These are phyloP conservation scores for Pyrenophora graminea DNA, from an alignment of 2,329 filamentous ascomycete genomes.

Conservation along the genomic window DNA sequence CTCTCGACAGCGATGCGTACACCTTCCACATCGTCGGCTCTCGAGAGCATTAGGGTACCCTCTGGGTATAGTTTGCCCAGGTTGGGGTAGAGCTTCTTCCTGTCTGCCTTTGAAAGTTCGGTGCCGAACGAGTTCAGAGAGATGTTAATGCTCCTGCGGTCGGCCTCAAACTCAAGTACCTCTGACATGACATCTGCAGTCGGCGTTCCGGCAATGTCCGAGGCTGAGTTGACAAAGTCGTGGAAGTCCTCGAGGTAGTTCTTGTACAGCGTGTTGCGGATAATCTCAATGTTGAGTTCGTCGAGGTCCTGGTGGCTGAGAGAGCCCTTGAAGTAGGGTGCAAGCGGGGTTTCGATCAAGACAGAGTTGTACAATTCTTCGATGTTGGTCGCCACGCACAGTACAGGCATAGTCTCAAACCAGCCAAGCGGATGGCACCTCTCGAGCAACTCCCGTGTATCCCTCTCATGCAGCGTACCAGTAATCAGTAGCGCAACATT, in stretches of 20 bases:
- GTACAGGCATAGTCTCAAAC: conserved; percentile 98
- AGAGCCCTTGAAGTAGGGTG: conserved; percentile 96
- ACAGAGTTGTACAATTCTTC: conserved; percentile 99
- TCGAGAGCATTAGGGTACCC: conserved; percentile 90
- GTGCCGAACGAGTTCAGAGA: conserved; percentile 98
- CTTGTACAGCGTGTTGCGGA: conserved; percentile 98
- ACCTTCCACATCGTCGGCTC: conserved; percentile 92
- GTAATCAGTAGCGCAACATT: conserved; percentile 98
- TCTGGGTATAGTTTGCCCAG: conserved; percentile 93
- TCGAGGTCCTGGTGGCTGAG: conserved; percentile 95
- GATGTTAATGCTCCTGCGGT: conserved; percentile 96
- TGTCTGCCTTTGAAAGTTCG: conserved; percentile 88
- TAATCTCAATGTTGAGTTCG: conserved; percentile 98
- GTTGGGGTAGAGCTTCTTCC: conserved; percentile 92
- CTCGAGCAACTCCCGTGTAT: conserved; percentile 92
- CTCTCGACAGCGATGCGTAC: conserved; percentile 93
- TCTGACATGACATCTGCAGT: conserved; percentile 95
- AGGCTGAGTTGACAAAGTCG: conserved; percentile 86
- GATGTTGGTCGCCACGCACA: conserved; percentile 97
- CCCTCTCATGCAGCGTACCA: conserved; percentile 93
- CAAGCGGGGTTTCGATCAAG: conserved; percentile 92
- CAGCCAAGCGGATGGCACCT: conserved; percentile 95
- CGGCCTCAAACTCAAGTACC: conserved; percentile 94
- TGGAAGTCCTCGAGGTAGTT: conserved; percentile 99
- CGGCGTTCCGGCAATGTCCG: conserved; percentile 84